Base-by-base conservation (phyloP, 257 asterid genomes). In the Apocynum venetum region DNA sequence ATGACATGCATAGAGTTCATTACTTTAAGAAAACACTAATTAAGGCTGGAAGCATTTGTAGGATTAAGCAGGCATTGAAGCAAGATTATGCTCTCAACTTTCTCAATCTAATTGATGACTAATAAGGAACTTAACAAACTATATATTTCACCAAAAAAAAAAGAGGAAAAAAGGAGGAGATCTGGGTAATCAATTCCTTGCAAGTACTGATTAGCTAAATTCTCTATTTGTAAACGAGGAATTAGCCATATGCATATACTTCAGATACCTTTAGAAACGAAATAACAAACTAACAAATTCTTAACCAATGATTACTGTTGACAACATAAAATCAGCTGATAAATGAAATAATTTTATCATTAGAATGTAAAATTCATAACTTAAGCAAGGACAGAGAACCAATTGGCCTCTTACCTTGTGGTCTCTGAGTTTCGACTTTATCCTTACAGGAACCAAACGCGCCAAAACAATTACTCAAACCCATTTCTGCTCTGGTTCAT, bases 401-500 rank as follows among this genome's bases (percentile, higher is more conserved):
- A 73, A 17, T 5, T 55, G 9, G 14, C 66, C 4, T 57, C 81
- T 72, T 52, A 92, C 93, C 97, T 85, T 83, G 82, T 36, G 80
- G 61, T 9, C 67, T 47, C 52, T 80, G 83, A 0, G 78, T 49
- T 47, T 80, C 74, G 19, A 79, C 71, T 0, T 81, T 76, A 10
- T 82, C 76, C 75, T 76, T 88, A 79, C 88, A 83, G 44, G 84
- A 89, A 82, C 71, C 85, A 77, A 80, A 88, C 4, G 78, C 88
- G 53, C 93, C 86, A 84, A 87, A 92, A 81, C 97, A 92, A 82
- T 47, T n/a, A 35, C 77, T 80, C 10, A 89, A 67, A 4, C 84
- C 90, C 97, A 91, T 91, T 49, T 60, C 17, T 74, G 4, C 49
- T 20, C 40, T 35, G 7, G 56, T 53, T 76, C 83, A 57, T 75